Conservation (phyloP, 495 filamentous ascomycete genomes). For the Schizothecium vesticola region DNA sequence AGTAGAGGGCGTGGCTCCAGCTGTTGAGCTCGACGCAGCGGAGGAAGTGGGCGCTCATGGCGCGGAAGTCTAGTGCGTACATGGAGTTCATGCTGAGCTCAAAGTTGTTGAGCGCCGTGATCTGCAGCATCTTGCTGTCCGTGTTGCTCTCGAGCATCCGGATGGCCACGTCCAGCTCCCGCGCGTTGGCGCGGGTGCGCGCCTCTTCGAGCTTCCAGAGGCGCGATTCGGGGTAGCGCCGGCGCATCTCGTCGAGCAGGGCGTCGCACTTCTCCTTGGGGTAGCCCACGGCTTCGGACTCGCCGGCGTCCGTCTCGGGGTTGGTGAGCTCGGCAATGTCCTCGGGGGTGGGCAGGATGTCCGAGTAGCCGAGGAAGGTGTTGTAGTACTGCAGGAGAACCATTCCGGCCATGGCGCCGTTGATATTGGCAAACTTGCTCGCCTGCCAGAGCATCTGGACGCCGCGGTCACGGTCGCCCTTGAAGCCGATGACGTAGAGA, state of each 20-base stretch:
- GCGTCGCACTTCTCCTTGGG: slow-evolving; percentile 62
- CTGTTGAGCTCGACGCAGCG: slow-evolving; percentile 79
- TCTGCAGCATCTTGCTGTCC: slow-evolving; percentile 77
- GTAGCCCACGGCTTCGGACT: slow-evolving; percentile 56
- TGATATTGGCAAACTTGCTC: slow-evolving; percentile 79
- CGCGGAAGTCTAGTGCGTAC: slow-evolving; percentile 68
- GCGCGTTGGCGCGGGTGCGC: slow-evolving; percentile 65
- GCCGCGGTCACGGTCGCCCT: slow-evolving; percentile 80
- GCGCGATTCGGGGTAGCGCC: slow-evolving; percentile 71
- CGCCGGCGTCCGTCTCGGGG: slow-evolving; percentile 6
- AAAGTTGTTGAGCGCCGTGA: slow-evolving; percentile 73
- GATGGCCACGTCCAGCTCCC: slow-evolving; percentile 63
- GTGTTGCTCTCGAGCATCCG: slow-evolving; percentile 51
- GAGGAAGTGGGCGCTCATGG: slow-evolving; percentile 68
- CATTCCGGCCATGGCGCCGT: slow-evolving; percentile 83
- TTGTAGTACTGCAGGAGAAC: slow-evolving; percentile 84
- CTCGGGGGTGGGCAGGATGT: slow-evolving; percentile 68
- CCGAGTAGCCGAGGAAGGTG: slow-evolving; percentile 73
- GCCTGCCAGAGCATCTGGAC: slow-evolving; percentile 88
- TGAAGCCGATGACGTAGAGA: slow-evolving; percentile 85
- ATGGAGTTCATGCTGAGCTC: slow-evolving; percentile 76
- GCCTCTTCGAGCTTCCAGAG: slow-evolving; percentile 92
- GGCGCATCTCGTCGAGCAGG: slow-evolving; percentile 69
- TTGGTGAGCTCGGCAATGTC: slow-evolving; percentile 44
- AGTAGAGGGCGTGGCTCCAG: slow-evolving; percentile 87